Base-by-base conservation (phyloP, 495 filamentous ascomycete genomes). In the Talaromyces thailandensis region DNA sequence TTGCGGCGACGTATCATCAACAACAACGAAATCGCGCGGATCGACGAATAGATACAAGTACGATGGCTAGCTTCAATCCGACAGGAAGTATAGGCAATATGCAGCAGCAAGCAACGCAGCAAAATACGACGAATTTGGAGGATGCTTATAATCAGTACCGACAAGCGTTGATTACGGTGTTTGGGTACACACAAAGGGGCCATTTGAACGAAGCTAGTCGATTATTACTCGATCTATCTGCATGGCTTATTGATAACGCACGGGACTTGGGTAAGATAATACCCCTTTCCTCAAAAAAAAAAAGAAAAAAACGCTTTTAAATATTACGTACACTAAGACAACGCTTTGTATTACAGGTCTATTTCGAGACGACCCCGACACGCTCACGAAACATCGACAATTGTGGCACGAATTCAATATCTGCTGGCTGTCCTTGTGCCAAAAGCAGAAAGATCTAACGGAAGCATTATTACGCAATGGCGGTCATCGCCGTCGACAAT, bases 401-500 rank as follows among this genome's bases (percentile, higher is more conserved):
- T 79, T 98, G 31, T 98, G 94, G 94, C 87, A 87, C 66, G 88
- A 97, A 66, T 96, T 98, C 79, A 98, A 98, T 71, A 82, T 88
- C 58, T 94, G 91, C 65, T 98, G 94, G 94, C 84, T 98, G 35
- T 85, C 88, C 4, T 75, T 94, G 21, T 86, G 93, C 56, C 91
- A 96, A 69, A 88, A 84, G 65, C 92, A 98, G 69, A 92, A 90
- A 69, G 91, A 96, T 59, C 75, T 93, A 78, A 81, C 80, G 7
- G 70, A 79, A 50, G 79, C 84, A 56, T 65, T 85, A 62, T 70
- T 89, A 58, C 78, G 84, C 56, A 79, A 83, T 1, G 83, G 84
- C 32, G 81, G 84, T 61, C 51, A 55, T 28, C 23, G 23, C 12
- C 51, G 21, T 26, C 51, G 51, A 26, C 26, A 25, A 26, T 26